Percentiles rank a stretch among this genome's conserved stretches.
phyloP scores from a whole-genome alignment of 805 yeast species.

The Ogataea allantospora region DNA sequence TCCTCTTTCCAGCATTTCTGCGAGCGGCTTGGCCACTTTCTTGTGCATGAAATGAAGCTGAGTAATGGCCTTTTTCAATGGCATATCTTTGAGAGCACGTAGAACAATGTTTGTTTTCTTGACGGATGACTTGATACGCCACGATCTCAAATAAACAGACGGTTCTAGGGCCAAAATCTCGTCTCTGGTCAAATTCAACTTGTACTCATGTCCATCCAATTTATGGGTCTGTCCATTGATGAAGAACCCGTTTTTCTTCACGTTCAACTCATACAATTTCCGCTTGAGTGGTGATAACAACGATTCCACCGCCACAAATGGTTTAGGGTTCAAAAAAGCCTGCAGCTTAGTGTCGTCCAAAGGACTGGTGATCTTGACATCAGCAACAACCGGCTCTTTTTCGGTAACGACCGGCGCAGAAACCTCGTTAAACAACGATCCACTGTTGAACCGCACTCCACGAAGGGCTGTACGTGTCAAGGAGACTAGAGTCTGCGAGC shows the following conservation, averaged over 20 bases:
- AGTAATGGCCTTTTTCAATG: conserved; percentile 77
- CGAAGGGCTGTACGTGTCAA: not conserved
- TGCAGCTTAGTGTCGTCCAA: conserved; percentile 40
- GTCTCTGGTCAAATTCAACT: conserved; percentile 53
- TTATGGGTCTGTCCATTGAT: conserved; percentile 56
- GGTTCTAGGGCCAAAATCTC: conserved; percentile 86
- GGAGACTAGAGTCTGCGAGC: not conserved
- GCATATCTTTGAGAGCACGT: conserved; percentile 70
- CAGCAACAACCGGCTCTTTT: not conserved
- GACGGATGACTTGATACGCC: conserved; percentile 80
- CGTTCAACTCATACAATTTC: conserved; percentile 59
- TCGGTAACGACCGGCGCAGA: conserved; percentile 1
- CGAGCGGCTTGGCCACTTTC: conserved; percentile 76
- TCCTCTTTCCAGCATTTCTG: conserved; percentile 70
- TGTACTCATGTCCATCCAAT: conserved; percentile 41
- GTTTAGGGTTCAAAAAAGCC: conserved; percentile 48
- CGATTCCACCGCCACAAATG: conserved; percentile 54
- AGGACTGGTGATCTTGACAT: conserved; percentile 25
- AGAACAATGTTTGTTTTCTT: conserved; percentile 83
- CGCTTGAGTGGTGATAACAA: conserved; percentile 70
- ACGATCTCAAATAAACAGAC: conserved; percentile 75
- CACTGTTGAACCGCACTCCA: conserved; percentile 1
- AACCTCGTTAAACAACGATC: conserved; percentile 30
- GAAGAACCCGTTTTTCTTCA: conserved; percentile 63
- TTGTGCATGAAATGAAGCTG: conserved; percentile 88